Base-by-base conservation (phyloP, 176 grass and related monocot genomes). In the Tillandsia leiboldiana region DNA sequence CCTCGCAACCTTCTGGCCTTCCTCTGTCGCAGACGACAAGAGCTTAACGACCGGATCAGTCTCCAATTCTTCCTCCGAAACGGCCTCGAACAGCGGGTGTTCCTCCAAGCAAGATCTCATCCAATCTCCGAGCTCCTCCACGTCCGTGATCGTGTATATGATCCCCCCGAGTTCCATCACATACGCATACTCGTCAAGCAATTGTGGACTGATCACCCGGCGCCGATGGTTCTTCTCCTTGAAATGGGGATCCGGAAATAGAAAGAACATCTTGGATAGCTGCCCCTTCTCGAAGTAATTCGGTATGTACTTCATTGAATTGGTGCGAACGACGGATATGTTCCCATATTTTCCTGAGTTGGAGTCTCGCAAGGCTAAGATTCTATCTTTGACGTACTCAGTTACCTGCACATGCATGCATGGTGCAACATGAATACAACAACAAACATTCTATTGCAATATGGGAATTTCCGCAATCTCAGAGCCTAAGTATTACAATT, bases 291-390 rank as follows among this genome's bases (percentile, higher is more conserved):
- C 68, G 11, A 99, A 93, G 70, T 99, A 99, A 54, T 93, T 99
- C 0, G 89, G 89, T 10, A 93, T 86, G 64, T 93, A 99, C 68
- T 99, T 99, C 94, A 99, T 97, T 0, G 94, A 97, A 80, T 97
- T 97, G 56, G 89, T 99, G 47, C 94, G 89, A 51, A 97, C 93
- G 11, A 97, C 89, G 8, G 93, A 92, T 67, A 96, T 79, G 70
- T 97, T 97, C 67, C 86, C 87, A 17, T 90, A 99, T 8, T 90
- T 76, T 7, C 89, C 86, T 28, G 87, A 69, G 18, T 93, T 85
- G 6, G 94, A 76, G 22, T 71, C 84, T 82, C 94, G 83, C 33
- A 99, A 73, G 10, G 89, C 94, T 73, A 92, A 54, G n/a, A 99
- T 85, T 70, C 89, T 69, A 66, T 99, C 94, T 73, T 99, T 99